Conservation (phyloP, 2,329 filamentous ascomycete species). For the Ophiobolus disseminans region DNA sequence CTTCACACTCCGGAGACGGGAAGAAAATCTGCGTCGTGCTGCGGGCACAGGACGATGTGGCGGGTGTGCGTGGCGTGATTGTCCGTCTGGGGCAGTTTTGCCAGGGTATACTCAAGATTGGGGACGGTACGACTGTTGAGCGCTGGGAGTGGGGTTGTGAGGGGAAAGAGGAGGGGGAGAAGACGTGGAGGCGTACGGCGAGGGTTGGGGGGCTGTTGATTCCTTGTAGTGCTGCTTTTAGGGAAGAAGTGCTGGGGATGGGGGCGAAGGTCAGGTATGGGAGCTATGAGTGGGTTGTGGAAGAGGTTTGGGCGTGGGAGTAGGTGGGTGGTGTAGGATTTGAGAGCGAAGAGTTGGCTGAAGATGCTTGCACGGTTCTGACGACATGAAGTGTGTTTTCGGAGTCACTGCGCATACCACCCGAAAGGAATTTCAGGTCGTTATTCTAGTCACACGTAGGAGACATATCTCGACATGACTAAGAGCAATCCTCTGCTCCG, state of each 20-base stretch:
- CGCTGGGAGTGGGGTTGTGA: constrained; percentile 57
- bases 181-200: constrained; percentile 47
- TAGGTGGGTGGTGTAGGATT: background rate
- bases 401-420: no score
- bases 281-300: constrained; percentile 48
- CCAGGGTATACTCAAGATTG: constrained; percentile 63
- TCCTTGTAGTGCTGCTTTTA: constrained; percentile 50
- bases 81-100: constrained; percentile 62
- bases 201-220: constrained; percentile 50
- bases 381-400: background rate
- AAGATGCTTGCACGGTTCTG: background rate
- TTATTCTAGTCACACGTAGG: no score
- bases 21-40: constrained; percentile 51
- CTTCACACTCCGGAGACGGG: background rate
- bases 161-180: constrained; percentile 15
- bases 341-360: background rate
- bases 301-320: constrained; percentile 44
- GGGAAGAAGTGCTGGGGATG: constrained; percentile 33
- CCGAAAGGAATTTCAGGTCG: no score
- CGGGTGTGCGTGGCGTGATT: constrained; percentile 57
- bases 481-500: no score
- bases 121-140: constrained; percentile 57
- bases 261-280: constrained; percentile 42
- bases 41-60: constrained; percentile 44
- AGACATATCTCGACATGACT: no score